Evolutionary conservation across 1,284 basidiomycete genomes (phyloP), one percentile per base, ranked within the genome.

Genomic region (Rhodofomes roseus): DNA sequence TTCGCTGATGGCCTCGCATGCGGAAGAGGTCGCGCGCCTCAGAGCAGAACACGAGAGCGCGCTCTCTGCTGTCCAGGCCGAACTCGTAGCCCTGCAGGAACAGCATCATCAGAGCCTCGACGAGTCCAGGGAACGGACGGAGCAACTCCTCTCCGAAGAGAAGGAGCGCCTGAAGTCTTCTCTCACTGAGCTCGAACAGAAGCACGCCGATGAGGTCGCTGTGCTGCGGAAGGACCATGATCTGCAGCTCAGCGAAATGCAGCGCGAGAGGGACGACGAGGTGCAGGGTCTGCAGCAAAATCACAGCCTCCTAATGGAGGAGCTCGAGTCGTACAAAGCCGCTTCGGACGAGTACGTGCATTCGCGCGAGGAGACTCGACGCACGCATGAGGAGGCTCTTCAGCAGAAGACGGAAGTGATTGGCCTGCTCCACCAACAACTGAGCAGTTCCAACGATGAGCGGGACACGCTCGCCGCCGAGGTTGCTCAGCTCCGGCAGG

Each of bases 291-390:
- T 86, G 54, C 76, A 75, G 50, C 79, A 79, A 62, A 81, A 86
- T 55, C 81, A 81, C 40, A 81, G 84, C 22, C 63, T 81, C 9
- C 77, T 92, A 36, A 67, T 78, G 5, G 78, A 87, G 60, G 85
- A 93, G 67, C 73, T 90, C 6, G 82, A 84, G 60, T 77, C 83
- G 1, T 81, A 87, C 71, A 87, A 87, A 69, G 78, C 77, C 44
- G 80, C 84, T 3, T 78, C 82, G 11, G 79, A 83, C 56, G 84
- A 91, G 64, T 79, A 82, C 60, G 72, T 74, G 1, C 66, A 78
- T 18, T 65, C 81, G 29, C 81, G 78, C 31, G 83, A 87, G 66
- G 78, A 84, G 68, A 73, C 76, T 36, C 80, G 77, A 27, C 72
- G 74, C 46, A 67, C 71, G 20, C 85, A 90, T 63, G 84, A 83